Evolutionary conservation across 192 early-diverging fungal genomes (phyloP), one percentile per base, ranked within the genome.

Genomic region (Backusella australiensis): DNA sequence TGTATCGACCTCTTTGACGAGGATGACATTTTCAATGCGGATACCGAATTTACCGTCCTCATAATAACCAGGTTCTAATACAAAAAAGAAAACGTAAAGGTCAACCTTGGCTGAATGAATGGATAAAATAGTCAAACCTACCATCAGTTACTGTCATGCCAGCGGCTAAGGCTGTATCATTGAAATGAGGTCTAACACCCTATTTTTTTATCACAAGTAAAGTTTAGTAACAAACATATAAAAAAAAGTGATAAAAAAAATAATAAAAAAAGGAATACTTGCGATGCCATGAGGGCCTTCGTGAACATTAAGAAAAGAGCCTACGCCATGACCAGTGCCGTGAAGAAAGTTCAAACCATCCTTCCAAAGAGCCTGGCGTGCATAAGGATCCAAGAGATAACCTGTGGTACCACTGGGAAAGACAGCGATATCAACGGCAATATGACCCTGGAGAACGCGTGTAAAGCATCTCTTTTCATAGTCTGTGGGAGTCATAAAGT

Each of bases 311-410:
- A 99, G 89, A 86, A 92, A 99, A 29, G 92, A 86, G 4, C 98
- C 98, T 41, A 99, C 96, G 78, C 98, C 98, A 81, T 99, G 98
- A 2, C 98, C 98, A 19, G 98, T 99, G 66, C 98, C 96, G 80
- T 99, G 98, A 35, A 95, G 90, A 91, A 89, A 99, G 81, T 99
- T 95, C 59, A 99, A 86, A 15, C 98, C 98, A 21, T 93, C 93
- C 52, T 88, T 84, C 98, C 98, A 99, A 42, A 98, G 87, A 38
- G 96, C 86, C 26, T 88, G 76, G 36, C 98, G 89, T 9, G 98
- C 95, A 73, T 97, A 87, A 41, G 92, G 87, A 80, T 99, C 98
- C 53, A 99, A 83, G n/a, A 93, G 83, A 81, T 93, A 99, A 21
- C 85, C 85, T 11, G 91, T 87, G 11, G 93, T 95, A 29, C 95